Evolutionary conservation across 2,329 filamentous ascomycete species (phyloP), one percentile per base, ranked within the genome.

Genomic region (Alternaria sp.): DNA sequence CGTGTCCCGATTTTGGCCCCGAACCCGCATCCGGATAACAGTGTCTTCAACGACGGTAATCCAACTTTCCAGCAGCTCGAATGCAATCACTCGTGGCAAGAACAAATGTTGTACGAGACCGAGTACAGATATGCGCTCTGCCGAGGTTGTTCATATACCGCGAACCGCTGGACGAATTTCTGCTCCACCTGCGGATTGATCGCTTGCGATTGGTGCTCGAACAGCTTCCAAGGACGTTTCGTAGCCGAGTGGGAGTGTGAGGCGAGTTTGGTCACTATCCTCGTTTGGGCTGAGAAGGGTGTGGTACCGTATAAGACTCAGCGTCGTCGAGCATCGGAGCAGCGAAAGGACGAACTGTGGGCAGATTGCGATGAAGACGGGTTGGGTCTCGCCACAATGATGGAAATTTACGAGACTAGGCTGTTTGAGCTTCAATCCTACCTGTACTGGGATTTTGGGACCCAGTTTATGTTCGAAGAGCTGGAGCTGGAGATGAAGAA

Each of bases 11-110:
- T 49, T 17, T 8, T 49, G 13, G 13, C 45, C 13, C 21, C 45
- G 13, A 49, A 14, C 8, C 23, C 14, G 23, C 21, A 17, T 29
- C n/a, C 23, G 7, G 31, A 33, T 13, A 5, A 21, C 33, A 29
- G 11, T 6, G 13, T 36, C 45, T 49, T 34, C 45, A 10, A n/a
- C 21, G 8, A 5, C 21, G 45, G 45, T 13, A 49, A 17, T 13
- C 45, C 45, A 14, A 49, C 31, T 21, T 49, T 49, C 13, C 29
- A 24, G 13, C 45, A 49, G 33, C 45, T 49, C 31, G 23, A 49
- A 7, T 49, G 45, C 26, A 9, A 3, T 6, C 45, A 49, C 31
- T n/a, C 8, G 14, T 49, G 45, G 45, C 45, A 34, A 10, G 31
- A 13, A 14, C 29, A 24, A 6, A 7, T 36, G 29, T 33, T 36